Percentiles rank a stretch among this genome's conserved stretches.
phyloP scores from a whole-genome alignment of 2,329 filamentous ascomycete genomes.

The Canariomyces notabilis region DNA sequence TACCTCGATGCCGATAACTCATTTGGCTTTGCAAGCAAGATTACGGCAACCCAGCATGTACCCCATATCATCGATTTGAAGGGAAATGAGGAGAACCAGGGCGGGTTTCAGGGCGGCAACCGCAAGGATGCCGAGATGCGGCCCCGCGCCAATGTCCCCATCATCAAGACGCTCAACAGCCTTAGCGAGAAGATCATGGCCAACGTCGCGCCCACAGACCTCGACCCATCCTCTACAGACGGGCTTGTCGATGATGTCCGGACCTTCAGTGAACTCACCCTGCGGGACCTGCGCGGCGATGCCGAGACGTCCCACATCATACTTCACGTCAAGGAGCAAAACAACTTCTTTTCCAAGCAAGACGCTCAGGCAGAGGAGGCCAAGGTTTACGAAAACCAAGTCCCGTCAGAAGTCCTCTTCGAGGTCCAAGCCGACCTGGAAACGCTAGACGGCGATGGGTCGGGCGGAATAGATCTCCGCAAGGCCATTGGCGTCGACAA shows the following conservation, averaged over 20 bases:
- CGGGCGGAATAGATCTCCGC: slow-evolving; percentile 55
- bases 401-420: slow-evolving; percentile 62
- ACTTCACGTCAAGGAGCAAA: slow-evolving; percentile 84
- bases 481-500: slow-evolving; percentile 64
- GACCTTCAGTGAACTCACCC: slow-evolving; percentile 66
- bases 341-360: slow-evolving; percentile 67
- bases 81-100: slow-evolving; percentile 92
- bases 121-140: slow-evolving; percentile 87
- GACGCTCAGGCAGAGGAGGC: slow-evolving; percentile 35
- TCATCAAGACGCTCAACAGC: slow-evolving; percentile 82
- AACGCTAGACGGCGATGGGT: slow-evolving; percentile 42
- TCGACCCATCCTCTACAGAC: slow-evolving; percentile 54
- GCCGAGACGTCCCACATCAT: slow-evolving; percentile 71
- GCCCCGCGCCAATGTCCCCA: slow-evolving; percentile 74
- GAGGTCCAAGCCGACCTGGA: slow-evolving; percentile 59
- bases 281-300: slow-evolving; percentile 75
- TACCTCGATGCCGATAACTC: slow-evolving; percentile 73
- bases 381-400: slow-evolving; percentile 61
- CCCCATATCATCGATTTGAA: slow-evolving; percentile 89
- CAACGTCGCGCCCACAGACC: slow-evolving; percentile 74
- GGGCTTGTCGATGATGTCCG: slow-evolving; percentile 59
- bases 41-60: slow-evolving; percentile 57
- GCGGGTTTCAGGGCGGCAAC: slow-evolving; percentile 76
- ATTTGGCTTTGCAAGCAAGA: slow-evolving; percentile 45
- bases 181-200: slow-evolving; percentile 92